phyloP scores from a whole-genome alignment of 345 rosid species.

The Brassica juncea region DNA sequence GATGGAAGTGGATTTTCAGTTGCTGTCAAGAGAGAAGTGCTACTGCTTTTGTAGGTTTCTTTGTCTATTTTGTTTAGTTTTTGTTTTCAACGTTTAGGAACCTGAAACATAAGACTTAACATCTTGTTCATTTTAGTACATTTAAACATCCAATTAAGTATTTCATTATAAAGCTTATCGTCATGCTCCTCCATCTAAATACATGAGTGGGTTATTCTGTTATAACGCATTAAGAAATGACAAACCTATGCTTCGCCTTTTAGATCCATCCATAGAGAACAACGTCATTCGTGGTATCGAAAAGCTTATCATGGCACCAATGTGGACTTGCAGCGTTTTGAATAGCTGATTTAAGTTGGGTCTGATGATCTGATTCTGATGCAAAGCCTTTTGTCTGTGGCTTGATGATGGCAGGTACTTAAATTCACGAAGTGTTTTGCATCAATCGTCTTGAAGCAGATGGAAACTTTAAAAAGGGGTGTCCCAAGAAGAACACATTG shows the following conservation, averaged over 20 bases:
- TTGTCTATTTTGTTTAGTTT: slow-evolving; percentile 32
- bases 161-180: background rate
- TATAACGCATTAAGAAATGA: background rate
- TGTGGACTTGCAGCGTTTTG: slow-evolving; percentile 14
- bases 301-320: background rate
- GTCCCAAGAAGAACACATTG: slow-evolving; percentile 39
- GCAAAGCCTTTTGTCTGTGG: slow-evolving; percentile 3
- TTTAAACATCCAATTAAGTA: background rate
- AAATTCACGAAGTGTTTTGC: slow-evolving; percentile 47
- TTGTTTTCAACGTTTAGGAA: slow-evolving; percentile 28
- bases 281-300: background rate
- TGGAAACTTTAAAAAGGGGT: slow-evolving; percentile 34
- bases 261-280: no score
- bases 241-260: background rate
- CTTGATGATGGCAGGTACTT: slow-evolving; percentile 65
- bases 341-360: slow-evolving; percentile 10
- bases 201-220: slow-evolving; percentile 2
- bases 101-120: background rate
- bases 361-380: slow-evolving; percentile 11
- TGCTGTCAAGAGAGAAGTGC: slow-evolving; percentile 66
- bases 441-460: slow-evolving; percentile 39
- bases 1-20: slow-evolving; percentile 73
- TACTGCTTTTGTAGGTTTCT: slow-evolving; percentile 72
- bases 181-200: background rate
- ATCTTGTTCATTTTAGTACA: background rate